Evolutionary conservation across 768 basidiomycete species (phyloP), one percentile per base, ranked within the genome.

Genomic region (Mycena olivaceomarginata): DNA sequence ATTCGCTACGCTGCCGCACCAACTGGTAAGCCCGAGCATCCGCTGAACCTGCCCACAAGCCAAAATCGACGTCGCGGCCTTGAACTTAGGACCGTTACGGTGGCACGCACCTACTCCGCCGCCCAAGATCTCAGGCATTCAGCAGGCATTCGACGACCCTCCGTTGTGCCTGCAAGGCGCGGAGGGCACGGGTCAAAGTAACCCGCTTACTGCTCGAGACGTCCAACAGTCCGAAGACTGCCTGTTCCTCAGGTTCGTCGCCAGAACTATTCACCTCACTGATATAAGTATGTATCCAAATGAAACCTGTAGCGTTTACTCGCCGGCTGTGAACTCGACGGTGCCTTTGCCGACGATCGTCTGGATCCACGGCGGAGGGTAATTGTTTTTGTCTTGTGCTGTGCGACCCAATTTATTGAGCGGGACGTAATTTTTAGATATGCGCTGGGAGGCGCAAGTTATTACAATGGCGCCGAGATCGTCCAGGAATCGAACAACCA

Each of bases 1-100:
- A 80, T 84, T 60, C 83, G 86, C 7, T 87, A 85, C 72, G 86
- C 86, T 39, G 81, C 85, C 9, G 74, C 85, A 39, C 85, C 86
- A 53, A 41, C 80, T 18, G 86, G 85, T 83, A 43, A 63, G 62
- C 51, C 13, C 16, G 25, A n/a, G 11, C 6, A 9, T 13, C 22
- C 37, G 25, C 12, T 7, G 4, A 51, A 16, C 8, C 31, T 31
- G 31, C 31, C 31, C n/a, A 3, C 48, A 31, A 10, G 20, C 62
- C 80, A 70, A 65, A 39, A 53, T 22, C 16, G 20, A 56, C 31
- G 31, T 31, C 31, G 31, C 31, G 51, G 37, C 12, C 18, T 31
- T 31, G 22, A 13, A 65, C 31, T 31, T 31, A 77, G 76, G 76
- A 51, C 7, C 51, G n/a, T 39, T 75, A 10, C 72, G 77, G 13